Evolutionary conservation across 139 green algal genomes (phyloP).

Genomic region (Dunaliella sp.): DNA sequence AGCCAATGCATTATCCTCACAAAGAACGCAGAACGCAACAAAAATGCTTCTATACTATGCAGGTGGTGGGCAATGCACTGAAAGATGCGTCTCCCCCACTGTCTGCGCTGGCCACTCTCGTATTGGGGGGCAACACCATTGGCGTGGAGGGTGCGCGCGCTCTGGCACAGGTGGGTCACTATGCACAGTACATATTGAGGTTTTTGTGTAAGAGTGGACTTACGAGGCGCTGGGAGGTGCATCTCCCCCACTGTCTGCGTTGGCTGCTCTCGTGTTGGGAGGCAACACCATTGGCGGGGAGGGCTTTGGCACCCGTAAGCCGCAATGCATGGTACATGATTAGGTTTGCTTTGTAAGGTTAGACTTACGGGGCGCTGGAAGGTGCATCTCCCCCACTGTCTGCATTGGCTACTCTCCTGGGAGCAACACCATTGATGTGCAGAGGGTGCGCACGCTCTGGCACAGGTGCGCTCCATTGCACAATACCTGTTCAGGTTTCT

Average conservation of each 20-base stretch:
- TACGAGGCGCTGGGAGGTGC: neutral
- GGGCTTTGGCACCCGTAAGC: neutral
- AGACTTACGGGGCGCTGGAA: neutral
- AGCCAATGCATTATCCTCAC: too few species aligned
- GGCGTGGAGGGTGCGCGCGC: slow-evolving; percentile 4
- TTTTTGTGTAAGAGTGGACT: too few species aligned
- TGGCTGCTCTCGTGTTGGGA: neutral
- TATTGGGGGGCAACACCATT: neutral
- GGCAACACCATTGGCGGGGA: slow-evolving; percentile 11
- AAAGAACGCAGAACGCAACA: too few species aligned
- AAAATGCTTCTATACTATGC: too few species aligned
- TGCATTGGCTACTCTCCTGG: neutral
- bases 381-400: neutral
- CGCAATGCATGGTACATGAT: neutral
- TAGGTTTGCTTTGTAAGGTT: too few species aligned
- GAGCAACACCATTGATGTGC: slow-evolving; percentile 7
- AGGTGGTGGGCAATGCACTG: neutral
- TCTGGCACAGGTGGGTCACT: neutral
- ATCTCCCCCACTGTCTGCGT: neutral
- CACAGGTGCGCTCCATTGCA: too few species aligned
- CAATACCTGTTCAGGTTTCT: neutral
- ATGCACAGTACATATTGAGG: too few species aligned
- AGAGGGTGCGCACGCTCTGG: neutral
- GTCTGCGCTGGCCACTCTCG: neutral
- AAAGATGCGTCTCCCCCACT: neutral